These are phyloP conservation scores for Diplocarpon rosae DNA, from an alignment of 2,329 filamentous ascomycete genomes.

Conservation along the genomic window DNA sequence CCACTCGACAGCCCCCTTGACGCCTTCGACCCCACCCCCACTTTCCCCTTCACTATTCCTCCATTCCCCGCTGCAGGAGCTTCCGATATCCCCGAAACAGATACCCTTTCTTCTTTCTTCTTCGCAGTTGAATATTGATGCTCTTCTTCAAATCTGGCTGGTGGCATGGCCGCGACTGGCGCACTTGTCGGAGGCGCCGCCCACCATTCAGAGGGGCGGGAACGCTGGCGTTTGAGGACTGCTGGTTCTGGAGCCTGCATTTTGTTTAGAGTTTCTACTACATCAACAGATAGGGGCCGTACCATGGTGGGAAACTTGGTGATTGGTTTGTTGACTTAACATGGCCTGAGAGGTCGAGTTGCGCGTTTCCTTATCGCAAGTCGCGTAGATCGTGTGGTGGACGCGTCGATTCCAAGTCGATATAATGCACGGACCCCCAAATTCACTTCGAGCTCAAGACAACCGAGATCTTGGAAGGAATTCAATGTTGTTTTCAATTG, in stretches of 20 bases:
- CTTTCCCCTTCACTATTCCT: not conserved
- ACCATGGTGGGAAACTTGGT: not conserved
- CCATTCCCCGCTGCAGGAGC: not conserved
- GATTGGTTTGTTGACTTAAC: too few species aligned
- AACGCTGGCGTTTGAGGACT: constrained; percentile 21
- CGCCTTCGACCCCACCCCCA: not conserved
- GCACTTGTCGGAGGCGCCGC: constrained; percentile 12
- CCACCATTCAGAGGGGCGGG: constrained; percentile 23
- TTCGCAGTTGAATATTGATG: not conserved
- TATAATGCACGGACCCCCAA: too few species aligned
- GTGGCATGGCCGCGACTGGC: not conserved
- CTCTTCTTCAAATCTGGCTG: not conserved
- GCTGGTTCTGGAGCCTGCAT: constrained; percentile 16
- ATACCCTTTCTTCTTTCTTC: not conserved
- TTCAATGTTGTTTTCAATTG: too few species aligned
- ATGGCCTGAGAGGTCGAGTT: too few species aligned
- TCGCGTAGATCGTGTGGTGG: not conserved
- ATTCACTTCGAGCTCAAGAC: too few species aligned
- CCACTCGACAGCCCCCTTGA: not conserved
- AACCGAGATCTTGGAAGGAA: too few species aligned
- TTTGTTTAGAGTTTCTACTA: too few species aligned
- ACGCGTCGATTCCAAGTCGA: too few species aligned
- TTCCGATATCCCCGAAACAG: not conserved
- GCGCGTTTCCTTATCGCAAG: not conserved
- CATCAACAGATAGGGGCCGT: not conserved